Percentiles rank a stretch among this genome's conserved stretches.
Conservation (phyloP, 345 rosid species). For the Triadica sebifera region DNA sequence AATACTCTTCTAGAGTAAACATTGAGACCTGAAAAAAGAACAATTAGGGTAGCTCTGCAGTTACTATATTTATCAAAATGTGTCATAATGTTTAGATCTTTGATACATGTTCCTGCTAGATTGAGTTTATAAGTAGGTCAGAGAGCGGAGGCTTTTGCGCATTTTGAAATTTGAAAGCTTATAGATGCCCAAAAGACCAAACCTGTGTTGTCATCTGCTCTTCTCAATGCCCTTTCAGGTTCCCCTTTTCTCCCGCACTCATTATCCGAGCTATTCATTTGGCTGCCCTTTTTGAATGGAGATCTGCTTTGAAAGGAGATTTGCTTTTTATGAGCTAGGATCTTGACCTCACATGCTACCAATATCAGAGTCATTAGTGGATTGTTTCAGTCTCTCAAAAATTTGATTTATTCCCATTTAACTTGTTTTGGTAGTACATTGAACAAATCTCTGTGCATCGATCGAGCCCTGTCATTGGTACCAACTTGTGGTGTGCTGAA, state of each 20-base stretch:
- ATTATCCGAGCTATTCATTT: no score
- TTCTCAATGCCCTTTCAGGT: no score
- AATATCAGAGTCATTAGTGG: background rate
- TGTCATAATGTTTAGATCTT: background rate
- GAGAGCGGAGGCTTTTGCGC: background rate
- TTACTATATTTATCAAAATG: background rate
- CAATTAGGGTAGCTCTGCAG: background rate
- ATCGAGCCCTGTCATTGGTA: no score
- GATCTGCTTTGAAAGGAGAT: background rate
- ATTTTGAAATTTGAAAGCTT: no score
- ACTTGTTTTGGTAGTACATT: background rate
- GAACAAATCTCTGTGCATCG: no score
- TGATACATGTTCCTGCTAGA: background rate
- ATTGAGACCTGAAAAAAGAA: background rate
- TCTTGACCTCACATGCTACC: background rate
- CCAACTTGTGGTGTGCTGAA: no score
- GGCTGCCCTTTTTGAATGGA: no score
- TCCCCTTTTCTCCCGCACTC: no score
- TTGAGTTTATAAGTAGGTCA: background rate
- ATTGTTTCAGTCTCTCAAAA: constrained; percentile 7
- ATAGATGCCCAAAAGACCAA: no score
- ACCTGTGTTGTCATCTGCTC: no score
- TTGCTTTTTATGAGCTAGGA: background rate
- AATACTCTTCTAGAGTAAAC: no score
- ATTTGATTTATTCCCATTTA: background rate